A percentile compares a stretch with the other conserved stretches of the same genome.
Conservation (phyloP, 495 filamentous ascomycete species). For the Apodospora peruviana region DNA sequence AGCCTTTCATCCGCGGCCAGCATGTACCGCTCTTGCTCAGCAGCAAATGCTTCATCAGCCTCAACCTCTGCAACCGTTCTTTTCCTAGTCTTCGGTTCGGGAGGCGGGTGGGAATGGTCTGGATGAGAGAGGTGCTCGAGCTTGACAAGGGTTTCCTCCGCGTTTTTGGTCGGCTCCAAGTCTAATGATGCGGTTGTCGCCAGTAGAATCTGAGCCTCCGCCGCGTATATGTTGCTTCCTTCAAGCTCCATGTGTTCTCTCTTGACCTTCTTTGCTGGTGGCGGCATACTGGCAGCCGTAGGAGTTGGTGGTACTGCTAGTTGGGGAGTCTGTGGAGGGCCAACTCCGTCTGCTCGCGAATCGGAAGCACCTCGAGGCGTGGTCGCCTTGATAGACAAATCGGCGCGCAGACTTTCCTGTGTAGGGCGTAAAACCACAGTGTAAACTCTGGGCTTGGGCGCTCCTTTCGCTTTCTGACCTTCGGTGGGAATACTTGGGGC, state of each 20-base stretch:
- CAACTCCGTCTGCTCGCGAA: slow-evolving; percentile 43
- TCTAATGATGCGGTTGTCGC: slow-evolving; percentile 68
- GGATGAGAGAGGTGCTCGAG: slow-evolving; percentile 68
- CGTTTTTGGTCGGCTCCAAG: slow-evolving; percentile 64
- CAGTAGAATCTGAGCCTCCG: slow-evolving; percentile 65
- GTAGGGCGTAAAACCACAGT: slow-evolving; percentile 87
- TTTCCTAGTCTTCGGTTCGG: slow-evolving; percentile 84
- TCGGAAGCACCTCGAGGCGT: slow-evolving; percentile 53
- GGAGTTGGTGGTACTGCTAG: slow-evolving; percentile 59
- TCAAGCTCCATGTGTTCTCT: slow-evolving; percentile 67
- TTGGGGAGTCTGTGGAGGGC: slow-evolving; percentile 61
- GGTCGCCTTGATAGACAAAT: slow-evolving; percentile 68
- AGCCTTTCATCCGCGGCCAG: slow-evolving; percentile 87
- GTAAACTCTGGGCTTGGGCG: slow-evolving; percentile 57
- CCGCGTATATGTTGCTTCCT: slow-evolving; percentile 60
- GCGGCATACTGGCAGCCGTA: slow-evolving; percentile 43
- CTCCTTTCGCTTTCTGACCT: slow-evolving; percentile 42
- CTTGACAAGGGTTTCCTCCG: slow-evolving; percentile 60
- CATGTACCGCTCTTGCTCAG: slow-evolving; percentile 85
- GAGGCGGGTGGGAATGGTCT: slow-evolving; percentile 66
- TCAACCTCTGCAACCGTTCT: slow-evolving; percentile 90
- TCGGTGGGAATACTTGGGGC: slow-evolving; percentile 40
- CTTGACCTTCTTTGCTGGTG: slow-evolving; percentile 64
- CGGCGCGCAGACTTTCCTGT: slow-evolving; percentile 61
- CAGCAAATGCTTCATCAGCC: slow-evolving; percentile 85